Percentiles rank a stretch among this genome's conserved stretches.
Conservation (phyloP, 73 alveolate genomes). For the Symbiodinium pilosum region DNA sequence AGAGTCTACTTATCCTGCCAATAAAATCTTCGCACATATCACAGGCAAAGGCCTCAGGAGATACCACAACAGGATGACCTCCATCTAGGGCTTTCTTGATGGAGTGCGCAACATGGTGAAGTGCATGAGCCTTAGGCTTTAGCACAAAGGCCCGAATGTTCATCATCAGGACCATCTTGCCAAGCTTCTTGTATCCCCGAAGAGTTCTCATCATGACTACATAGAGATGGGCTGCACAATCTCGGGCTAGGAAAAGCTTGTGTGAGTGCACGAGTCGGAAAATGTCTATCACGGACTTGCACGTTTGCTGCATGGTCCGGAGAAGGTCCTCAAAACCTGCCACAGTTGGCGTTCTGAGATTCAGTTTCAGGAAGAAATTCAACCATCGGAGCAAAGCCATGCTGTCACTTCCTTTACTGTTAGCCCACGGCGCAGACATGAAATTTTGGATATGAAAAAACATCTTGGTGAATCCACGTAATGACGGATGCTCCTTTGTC, state of each 20-base stretch:
- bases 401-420: not conserved
- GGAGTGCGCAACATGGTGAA: not conserved
- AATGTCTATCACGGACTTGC: not conserved
- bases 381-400: not conserved
- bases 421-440: not conserved
- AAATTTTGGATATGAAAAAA: not conserved
- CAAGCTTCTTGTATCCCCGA: not conserved
- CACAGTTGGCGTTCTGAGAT: not conserved
- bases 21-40: not conserved
- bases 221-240: not conserved
- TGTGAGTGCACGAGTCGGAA: not conserved
- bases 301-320: not conserved
- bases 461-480: not conserved
- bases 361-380: not conserved
- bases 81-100: not conserved
- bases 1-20: not conserved
- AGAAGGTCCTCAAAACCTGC: not conserved
- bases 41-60: not conserved
- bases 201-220: not conserved
- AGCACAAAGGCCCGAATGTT: not conserved
- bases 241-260: not conserved
- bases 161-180: not conserved
- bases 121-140: constrained; percentile 21
- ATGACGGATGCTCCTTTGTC: not conserved
- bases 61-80: not conserved